A percentile compares a stretch with the other conserved stretches of the same genome.
These are phyloP conservation scores for Apiospora hydei DNA, from an alignment of 2,329 filamentous ascomycete genomes.

Conservation along the genomic window DNA sequence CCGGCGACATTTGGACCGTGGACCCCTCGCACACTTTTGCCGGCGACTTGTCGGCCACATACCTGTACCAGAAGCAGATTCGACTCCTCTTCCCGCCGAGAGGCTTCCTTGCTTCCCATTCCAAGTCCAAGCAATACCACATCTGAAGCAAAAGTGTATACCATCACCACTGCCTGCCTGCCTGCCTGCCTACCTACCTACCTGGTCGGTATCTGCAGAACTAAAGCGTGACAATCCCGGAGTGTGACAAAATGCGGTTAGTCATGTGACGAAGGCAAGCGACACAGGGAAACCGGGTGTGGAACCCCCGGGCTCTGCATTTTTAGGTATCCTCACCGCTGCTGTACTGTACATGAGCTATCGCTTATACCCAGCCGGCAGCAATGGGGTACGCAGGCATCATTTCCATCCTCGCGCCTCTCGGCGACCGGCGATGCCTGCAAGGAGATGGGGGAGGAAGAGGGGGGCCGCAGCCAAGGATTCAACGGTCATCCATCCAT, in stretches of 20 bases:
- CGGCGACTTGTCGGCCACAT: conserved; percentile 19
- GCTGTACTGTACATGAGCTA: conserved; percentile 1
- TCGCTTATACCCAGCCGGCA: conserved; percentile 1
- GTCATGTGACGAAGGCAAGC: neutral
- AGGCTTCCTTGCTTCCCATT: neutral
- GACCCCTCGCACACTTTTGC: conserved; percentile 17
- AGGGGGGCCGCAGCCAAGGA: neutral
- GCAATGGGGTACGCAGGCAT: neutral
- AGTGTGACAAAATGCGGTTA: neutral
- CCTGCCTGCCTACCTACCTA: too few relatives aligned
- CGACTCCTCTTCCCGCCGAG: neutral
- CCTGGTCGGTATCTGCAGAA: neutral
- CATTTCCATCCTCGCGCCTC: neutral
- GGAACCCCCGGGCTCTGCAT: conserved; percentile 8
- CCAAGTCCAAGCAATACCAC: neutral
- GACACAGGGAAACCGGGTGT: neutral
- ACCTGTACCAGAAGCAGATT: neutral
- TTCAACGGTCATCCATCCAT: neutral
- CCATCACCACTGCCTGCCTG: neutral
- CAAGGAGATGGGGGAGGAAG: neutral
- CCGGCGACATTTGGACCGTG: conserved; percentile 16
- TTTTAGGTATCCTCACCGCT: neutral
- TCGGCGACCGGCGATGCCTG: neutral
- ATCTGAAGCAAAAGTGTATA: neutral
- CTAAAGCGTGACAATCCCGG: neutral